These are phyloP conservation scores for Dendrocalamus sinicus DNA, from an alignment of 176 grass and related monocot species.

Conservation along the genomic window DNA sequence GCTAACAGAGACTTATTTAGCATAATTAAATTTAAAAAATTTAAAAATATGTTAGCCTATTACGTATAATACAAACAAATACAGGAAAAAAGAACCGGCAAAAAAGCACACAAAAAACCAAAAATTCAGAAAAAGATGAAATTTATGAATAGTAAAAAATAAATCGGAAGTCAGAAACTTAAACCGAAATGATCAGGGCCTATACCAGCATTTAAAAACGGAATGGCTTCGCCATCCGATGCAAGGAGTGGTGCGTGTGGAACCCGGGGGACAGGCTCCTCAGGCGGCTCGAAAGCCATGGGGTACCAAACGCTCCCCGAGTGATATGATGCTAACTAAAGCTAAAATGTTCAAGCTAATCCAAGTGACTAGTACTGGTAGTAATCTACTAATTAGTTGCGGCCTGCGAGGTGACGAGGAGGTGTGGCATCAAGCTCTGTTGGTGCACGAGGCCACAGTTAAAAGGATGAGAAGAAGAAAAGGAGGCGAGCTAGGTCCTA, in stretches of 20 bases:
- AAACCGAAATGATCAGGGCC: too few species aligned
- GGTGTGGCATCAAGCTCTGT: background rate
- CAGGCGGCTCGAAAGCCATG: slow-evolving; percentile 16
- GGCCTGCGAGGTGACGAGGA: slow-evolving; percentile 18
- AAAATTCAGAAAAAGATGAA: too few species aligned
- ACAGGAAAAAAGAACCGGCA: too few species aligned
- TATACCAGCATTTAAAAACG: too few species aligned
- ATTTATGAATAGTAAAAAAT: too few species aligned
- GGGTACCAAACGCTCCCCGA: slow-evolving; percentile 23
- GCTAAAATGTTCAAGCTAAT: slow-evolving; percentile 14
- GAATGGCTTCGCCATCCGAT: background rate
- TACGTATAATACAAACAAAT: too few species aligned
- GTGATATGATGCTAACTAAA: background rate
- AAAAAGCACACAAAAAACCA: too few species aligned
- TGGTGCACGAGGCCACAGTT: slow-evolving; percentile 6
- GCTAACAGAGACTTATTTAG: too few species aligned
- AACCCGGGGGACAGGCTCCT: slow-evolving; percentile 4
- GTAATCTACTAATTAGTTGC: background rate
- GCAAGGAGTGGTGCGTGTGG: background rate
- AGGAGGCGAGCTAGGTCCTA: background rate
- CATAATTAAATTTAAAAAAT: too few species aligned
- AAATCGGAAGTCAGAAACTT: too few species aligned
- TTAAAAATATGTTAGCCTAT: too few species aligned
- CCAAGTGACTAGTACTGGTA: background rate
- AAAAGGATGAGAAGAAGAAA: background rate